These are phyloP conservation scores for Dothidotthia symphoricarpi DNA, from an alignment of 2,329 filamentous ascomycete genomes.

Conservation along the genomic window DNA sequence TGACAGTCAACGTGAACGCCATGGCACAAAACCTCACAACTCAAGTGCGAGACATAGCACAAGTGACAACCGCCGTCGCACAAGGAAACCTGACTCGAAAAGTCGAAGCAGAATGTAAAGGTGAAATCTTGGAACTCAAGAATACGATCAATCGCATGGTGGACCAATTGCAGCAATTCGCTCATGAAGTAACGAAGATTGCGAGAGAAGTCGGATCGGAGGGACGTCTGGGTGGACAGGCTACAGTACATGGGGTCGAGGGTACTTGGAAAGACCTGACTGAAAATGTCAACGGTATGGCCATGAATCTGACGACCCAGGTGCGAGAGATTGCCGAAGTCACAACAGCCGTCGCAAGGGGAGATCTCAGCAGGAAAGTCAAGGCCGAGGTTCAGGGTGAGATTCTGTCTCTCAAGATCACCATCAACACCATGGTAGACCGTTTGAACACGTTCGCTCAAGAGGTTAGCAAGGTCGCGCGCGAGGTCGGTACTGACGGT, in stretches of 20 bases:
- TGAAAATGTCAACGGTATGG: constrained; percentile 56
- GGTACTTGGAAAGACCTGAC: constrained; percentile 56
- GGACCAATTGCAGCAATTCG: constrained; percentile 53
- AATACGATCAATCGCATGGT: constrained; percentile 56
- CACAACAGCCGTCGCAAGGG: constrained; percentile 53
- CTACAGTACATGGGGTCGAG: constrained; percentile 54
- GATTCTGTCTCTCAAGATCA: constrained; percentile 72
- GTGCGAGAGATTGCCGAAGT: constrained; percentile 56
- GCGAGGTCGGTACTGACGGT: constrained; percentile 64
- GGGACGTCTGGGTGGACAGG: constrained; percentile 52
- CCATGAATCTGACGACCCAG: constrained; percentile 53
- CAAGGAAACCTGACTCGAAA: constrained; percentile 53
- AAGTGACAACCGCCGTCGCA: constrained; percentile 54
- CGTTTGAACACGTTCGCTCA: constrained; percentile 63
- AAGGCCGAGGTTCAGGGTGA: constrained; percentile 54
- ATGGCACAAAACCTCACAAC: constrained; percentile 56
- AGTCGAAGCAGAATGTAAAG: constrained; percentile 53
- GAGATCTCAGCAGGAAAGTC: constrained; percentile 54
- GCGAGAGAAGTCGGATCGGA: constrained; percentile 54
- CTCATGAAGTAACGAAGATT: constrained; percentile 55
- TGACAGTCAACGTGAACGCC: constrained; percentile 57
- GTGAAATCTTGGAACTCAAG: constrained; percentile 53
- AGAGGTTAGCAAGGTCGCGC: constrained; percentile 64
- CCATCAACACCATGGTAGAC: constrained; percentile 70
- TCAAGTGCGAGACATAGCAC: constrained; percentile 54